Evolutionary conservation across 495 filamentous ascomycete species (phyloP), one percentile per base, ranked within the genome.

Genomic region (Hyaloscypha variabilis): DNA sequence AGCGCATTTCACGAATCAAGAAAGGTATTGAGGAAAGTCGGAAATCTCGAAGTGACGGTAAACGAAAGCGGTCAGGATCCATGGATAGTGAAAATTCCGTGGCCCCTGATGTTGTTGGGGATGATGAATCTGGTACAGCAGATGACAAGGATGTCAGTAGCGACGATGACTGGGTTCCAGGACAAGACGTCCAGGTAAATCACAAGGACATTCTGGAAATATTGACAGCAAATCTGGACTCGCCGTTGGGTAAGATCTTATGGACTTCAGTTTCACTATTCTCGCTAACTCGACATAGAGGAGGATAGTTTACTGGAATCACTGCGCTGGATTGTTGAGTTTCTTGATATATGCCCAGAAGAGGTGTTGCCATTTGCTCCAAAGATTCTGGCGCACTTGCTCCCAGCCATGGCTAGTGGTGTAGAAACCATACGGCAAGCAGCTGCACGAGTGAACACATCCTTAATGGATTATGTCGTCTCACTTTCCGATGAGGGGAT

Each of bases 321-420:
- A 13, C 81, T 99, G 23, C 87, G 93, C 49, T 99, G 96, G 96
- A 92, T 97, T 68, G 94, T 97, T 65, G 89, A 88, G 52, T 97
- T 99, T 72, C 92, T 99, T 67, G 94, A 97, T 50, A 97, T 99
- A 53, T 97, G 92, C 68, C 94, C 95, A 5, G 96, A 97, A 74
- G 96, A 98, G 68, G 94, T 99, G n/a, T 83, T 99, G 39, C 89
- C 89, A 2, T 98, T 98, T 74, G 93, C 96, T 1, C 96, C 96
- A 17, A 88, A 91, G 58, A 87, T 99, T 51, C 78, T 99, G 39
- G 91, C 92, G 1, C 93, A 97, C 71, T 89, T 99, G 8, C 85
- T 99, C 13, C 96, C 96, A 21, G 94, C 93, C 24, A 93, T 99
- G 87, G 92, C 94, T 8, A 96, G 93, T 72, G 91, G 90, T 61